Evolutionary conservation across 305 asterid genomes (phyloP).

Genomic region (Fraxinus floribunda): DNA sequence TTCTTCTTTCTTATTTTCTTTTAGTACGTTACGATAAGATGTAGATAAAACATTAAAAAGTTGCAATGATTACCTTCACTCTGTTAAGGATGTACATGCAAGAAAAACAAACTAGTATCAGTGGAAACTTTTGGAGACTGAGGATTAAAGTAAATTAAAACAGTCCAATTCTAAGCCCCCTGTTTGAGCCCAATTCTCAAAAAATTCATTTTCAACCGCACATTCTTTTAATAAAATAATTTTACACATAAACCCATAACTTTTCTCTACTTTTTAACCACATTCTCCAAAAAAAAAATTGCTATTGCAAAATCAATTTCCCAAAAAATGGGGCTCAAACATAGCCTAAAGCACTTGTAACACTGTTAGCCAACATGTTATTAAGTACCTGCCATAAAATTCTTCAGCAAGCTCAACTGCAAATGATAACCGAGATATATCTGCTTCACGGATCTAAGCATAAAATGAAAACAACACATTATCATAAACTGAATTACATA

Average conservation of each 20-base stretch:
- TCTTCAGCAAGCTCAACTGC: slow-evolving; percentile 99
- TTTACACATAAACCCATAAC: no score
- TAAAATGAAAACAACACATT: slow-evolving; percentile 21
- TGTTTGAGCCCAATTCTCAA: no score
- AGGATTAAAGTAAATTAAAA: slow-evolving; percentile 23
- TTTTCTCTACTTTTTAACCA: no score
- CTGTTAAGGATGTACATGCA: slow-evolving; percentile 42
- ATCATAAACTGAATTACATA: background rate
- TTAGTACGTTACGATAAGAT: background rate
- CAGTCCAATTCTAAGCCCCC: background rate
- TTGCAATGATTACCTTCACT: slow-evolving; percentile 69
- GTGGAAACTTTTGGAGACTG: slow-evolving; percentile 14
- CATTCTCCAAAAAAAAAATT: no score
- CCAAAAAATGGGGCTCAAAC: background rate
- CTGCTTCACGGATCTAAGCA: slow-evolving; percentile 95
- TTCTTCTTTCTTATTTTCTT: background rate
- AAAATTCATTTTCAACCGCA: no score
- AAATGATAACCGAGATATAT: slow-evolving; percentile 89
- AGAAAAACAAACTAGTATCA: slow-evolving; percentile 35
- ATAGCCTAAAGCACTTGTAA: slow-evolving; percentile 11
- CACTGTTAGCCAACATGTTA: slow-evolving; percentile 14
- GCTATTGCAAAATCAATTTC: background rate
- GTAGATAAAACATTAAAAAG: background rate
- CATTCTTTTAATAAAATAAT: no score
- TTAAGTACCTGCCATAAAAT: slow-evolving; percentile 85